Base-by-base conservation (phyloP, 805 yeast species). In the baker's yeast (Saccharomyces cerevisiae) region DNA sequence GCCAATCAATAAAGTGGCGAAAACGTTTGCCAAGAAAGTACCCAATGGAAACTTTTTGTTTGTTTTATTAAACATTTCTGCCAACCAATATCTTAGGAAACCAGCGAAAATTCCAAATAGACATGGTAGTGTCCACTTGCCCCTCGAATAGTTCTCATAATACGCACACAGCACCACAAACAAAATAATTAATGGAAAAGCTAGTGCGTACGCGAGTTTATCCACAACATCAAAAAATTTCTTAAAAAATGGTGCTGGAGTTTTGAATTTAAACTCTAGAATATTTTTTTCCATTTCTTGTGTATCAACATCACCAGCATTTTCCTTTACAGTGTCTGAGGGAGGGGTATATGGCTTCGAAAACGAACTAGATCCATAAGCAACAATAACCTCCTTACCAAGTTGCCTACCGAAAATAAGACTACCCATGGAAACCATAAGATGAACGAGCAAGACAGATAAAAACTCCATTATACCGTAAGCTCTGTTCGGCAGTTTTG, bases 381-480 rank as follows among this genome's bases (percentile, higher is more conserved):
- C 13, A 4, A 57, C 53, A 9, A 62, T 49, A 10, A 64, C 46
- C 26, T 66, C 61, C 8, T 59, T 51, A 3, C 61, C 61, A 3
- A 81, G 24, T 55, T 84, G 84, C 47, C 70, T 72, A 1, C 97
- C 96, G 22, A 81, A 66, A 10, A 72, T 70, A 55, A 76, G 81
- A 0, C 85, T 89, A 6, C 80, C 71, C 49, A 82, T 66, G 0
- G 94, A 85, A 11, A 85, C 72, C 9, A 81, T 76, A 55, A 87
- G 56, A 53, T 89, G 87, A 0, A 79, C 71, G 0, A 88, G 60
- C 0, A 81, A 47, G 1, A 86, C 90, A 6, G 60, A 57, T 0
- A 84, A 67, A 51, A 82, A 85, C 55, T 84, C 87, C 84, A 88
- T 89, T 83, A 2, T 87, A 79, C 96, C 95, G 66, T 87, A 89